Percentiles rank a stretch among this genome's conserved stretches.
These are phyloP conservation scores for Glomus cerebriforme DNA, from an alignment of 192 early-diverging fungal genomes.

Conservation along the genomic window DNA sequence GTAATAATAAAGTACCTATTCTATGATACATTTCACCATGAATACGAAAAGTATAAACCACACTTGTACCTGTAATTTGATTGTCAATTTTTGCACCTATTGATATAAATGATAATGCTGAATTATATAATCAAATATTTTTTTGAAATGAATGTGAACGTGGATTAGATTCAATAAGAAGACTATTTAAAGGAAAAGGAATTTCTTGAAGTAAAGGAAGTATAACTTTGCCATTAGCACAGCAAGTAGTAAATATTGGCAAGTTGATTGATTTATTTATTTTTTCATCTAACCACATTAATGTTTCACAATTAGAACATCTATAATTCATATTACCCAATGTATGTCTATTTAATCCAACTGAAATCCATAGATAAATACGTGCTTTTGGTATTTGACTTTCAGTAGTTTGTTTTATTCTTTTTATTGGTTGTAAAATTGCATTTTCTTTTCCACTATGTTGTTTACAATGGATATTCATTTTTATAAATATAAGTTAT, in stretches of 20 bases:
- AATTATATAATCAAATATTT: conserved; percentile 33
- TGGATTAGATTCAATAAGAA: not conserved
- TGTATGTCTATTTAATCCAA: no score
- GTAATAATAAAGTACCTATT: conserved; percentile 22
- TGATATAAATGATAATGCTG: conserved; percentile 37
- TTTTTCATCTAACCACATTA: no score
- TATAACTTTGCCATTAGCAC: conserved; percentile 3
- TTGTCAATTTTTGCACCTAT: conserved; percentile 24
- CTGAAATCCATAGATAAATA: no score
- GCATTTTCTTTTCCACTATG: no score
- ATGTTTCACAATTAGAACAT: not conserved
- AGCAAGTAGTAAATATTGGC: conserved; percentile 12
- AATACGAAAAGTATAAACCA: conserved; percentile 30
- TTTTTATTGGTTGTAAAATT: no score
- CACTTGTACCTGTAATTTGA: conserved; percentile 17
- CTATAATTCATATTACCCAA: not conserved
- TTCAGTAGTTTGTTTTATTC: no score
- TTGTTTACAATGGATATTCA: no score
- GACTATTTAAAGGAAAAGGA: not conserved
- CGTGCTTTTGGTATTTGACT: no score
- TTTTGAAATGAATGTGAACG: conserved; percentile 16
- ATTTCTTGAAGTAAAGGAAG: not conserved
- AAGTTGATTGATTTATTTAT: not conserved
- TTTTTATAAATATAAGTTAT: no score
- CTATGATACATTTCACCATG: conserved; percentile 34